Percentiles rank a stretch among this genome's conserved stretches.
Conservation (phyloP, 805 yeast genomes). For the Barnettozyma siamensis region DNA sequence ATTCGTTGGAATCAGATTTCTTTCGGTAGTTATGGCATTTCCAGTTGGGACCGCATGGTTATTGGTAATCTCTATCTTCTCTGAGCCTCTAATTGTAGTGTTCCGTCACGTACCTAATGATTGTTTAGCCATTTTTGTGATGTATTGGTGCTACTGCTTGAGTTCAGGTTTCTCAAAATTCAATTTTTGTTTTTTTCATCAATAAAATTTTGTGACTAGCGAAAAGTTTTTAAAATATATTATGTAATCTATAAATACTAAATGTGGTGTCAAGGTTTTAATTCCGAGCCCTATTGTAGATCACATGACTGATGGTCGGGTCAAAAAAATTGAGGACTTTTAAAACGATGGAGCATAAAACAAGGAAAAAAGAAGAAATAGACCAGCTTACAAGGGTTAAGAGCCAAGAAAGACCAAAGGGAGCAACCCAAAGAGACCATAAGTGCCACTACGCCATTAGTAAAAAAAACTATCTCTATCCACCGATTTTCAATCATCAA, state of each 20-base stretch:
- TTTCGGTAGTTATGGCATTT: no score
- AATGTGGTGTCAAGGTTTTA: background rate
- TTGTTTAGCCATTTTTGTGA: conserved; percentile 40
- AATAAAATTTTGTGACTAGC: conserved; percentile 7
- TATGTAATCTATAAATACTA: background rate
- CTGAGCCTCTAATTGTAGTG: background rate
- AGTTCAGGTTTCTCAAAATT: conserved; percentile 11
- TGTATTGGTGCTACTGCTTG: conserved; percentile 13
- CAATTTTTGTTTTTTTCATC: conserved; percentile 15
- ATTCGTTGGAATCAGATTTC: no score
- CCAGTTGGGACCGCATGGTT: background rate
- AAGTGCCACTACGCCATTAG: background rate
- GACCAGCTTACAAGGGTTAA: no score
- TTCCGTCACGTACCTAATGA: conserved; percentile 38
- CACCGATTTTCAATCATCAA: background rate
- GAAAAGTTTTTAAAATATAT: conserved; percentile 1
- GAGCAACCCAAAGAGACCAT: no score
- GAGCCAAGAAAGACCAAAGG: no score
- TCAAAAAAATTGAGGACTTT: no score
- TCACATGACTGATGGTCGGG: background rate
- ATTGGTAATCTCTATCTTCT: background rate
- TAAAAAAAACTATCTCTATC: background rate
- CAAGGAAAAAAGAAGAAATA: no score
- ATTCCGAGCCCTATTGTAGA: background rate
- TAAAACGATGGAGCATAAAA: no score